Base-by-base conservation (phyloP, 2,329 filamentous ascomycete species). In the Venturia aucupariae region DNA sequence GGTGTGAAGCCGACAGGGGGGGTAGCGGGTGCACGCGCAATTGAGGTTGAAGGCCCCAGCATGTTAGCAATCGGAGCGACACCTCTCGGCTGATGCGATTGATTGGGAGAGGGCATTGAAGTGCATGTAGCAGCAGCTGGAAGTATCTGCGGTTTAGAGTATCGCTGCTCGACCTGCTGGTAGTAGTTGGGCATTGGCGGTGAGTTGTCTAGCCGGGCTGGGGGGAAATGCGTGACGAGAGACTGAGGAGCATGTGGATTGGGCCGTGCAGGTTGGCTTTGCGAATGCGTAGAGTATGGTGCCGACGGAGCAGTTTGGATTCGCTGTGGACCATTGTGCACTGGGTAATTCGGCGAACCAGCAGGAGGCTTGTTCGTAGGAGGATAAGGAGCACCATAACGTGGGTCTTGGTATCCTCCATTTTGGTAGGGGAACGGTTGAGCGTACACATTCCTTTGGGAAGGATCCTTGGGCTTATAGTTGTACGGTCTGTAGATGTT, bases 381-480 rank as follows among this genome's bases (percentile, higher is more conserved):
- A 41, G n/a, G n/a, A 42, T 27, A 42, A n/a, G 17, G 17, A 8
- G 59, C 13, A 10, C 19, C n/a, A 15, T 60, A 44, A 19, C 51
- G 27, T n/a, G 51, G 24, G 24, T 46, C 46, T 55, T 19, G 51
- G 27, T 57, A 35, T n/a, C 51, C 51, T 17, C 51, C 51, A 57
- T 55, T 60, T 24, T 39, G 39, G 30, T 55, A 59, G 5, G 63
- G 63, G 22, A 61, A 17, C 13, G 38, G 11, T 19, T 48, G 57
- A 7, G 6, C 42, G 22, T 62, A 42, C 22, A 57, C 17, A 42
- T 30, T 55, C 0, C 42, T 11, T 54, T 27, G 42, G n/a, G 75
- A 76, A 66, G 76, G 72, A 27, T 75, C 76, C 66, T 76, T 72
- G 1, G 81, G 81, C 67, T 84, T 84, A 71, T 84, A 84, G 41